Percentiles rank a stretch among this genome's conserved stretches.
Evolutionary conservation across 2,329 filamentous ascomycete genomes (phyloP).

Genomic region (Pseudogymnoascus sp.): DNA sequence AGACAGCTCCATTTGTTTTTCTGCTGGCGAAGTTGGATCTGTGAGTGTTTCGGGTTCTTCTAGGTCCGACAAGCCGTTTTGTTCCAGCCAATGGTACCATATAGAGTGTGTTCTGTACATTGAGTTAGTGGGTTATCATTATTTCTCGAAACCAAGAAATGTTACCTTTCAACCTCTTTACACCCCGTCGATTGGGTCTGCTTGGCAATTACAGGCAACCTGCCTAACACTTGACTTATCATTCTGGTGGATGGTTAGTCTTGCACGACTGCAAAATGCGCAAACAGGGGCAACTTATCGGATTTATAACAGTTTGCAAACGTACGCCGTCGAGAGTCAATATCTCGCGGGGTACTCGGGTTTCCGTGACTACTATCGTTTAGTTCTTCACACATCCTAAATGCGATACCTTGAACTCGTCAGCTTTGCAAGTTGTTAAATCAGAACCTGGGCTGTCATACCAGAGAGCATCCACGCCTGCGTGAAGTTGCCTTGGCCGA

Average conservation of each 20-base stretch:
- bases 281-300: conserved; percentile 15
- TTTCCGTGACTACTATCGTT: background rate
- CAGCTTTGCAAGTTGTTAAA: background rate
- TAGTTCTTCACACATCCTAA: conserved; percentile 19
- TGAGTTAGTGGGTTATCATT: background rate
- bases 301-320: conserved; percentile 15
- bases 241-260: conserved; percentile 12
- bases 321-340: conserved; percentile 13
- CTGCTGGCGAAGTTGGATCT: background rate
- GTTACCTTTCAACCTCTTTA: background rate
- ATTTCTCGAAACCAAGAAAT: background rate
- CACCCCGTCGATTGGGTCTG: background rate
- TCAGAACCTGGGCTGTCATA: background rate
- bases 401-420: conserved; percentile 17
- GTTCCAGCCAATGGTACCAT: conserved; percentile 2
- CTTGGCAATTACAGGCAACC: background rate
- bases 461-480: conserved; percentile 18
- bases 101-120: background rate
- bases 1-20: background rate
- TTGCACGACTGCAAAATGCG: background rate
- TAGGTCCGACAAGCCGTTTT: background rate
- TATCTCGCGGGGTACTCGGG: conserved; percentile 13
- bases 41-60: conserved; percentile 1
- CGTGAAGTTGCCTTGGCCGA: conserved; percentile 15
- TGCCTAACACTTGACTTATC: conserved; percentile 12